Percentiles rank a stretch among this genome's conserved stretches.
phyloP scores from a whole-genome alignment of 441 rosid genomes.

The Eutrema salsugineum region DNA sequence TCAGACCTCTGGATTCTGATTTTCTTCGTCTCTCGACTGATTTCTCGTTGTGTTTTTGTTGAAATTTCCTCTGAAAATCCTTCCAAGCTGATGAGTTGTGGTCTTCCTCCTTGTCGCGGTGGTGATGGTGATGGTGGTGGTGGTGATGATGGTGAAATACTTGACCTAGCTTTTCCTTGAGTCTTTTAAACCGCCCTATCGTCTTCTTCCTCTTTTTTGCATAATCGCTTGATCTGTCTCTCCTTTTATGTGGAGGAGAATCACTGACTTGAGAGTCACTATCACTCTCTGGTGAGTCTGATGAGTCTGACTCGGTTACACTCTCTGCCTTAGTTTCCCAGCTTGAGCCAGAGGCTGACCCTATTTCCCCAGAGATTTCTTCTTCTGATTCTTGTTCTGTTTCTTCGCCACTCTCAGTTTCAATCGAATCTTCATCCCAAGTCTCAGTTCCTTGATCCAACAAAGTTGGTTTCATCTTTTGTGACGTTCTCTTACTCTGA shows the following conservation, averaged over 20 bases:
- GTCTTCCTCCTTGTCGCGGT: conserved; percentile 4
- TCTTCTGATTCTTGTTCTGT: conserved; percentile 31
- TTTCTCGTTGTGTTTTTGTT: conserved; percentile 23
- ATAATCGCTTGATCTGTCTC: conserved; percentile 8
- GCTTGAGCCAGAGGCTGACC: conserved; percentile 28
- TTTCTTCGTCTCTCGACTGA: conserved; percentile 13
- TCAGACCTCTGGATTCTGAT: conserved; percentile 10
- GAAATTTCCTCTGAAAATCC: conserved; percentile 28
- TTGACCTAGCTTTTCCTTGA: conserved; percentile 50
- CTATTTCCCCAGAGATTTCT: conserved; percentile 10
- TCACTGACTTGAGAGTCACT: neutral
- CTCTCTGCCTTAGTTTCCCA: conserved; percentile 25
- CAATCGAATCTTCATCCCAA: neutral
- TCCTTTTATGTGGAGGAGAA: conserved; percentile 15
- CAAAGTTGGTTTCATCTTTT: conserved; percentile 34
- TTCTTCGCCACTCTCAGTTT: neutral
- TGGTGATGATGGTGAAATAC: conserved; percentile 62
- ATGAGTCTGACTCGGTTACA: conserved; percentile 19
- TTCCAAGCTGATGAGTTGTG: conserved; percentile 35
- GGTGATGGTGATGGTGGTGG: conserved; percentile 39
- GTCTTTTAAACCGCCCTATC: conserved; percentile 36
- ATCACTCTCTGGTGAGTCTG: conserved; percentile 23
- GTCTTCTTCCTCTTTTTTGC: conserved; percentile 12
- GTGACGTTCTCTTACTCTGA: conserved; percentile 12
- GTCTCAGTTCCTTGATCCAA: conserved; percentile 28